These are phyloP conservation scores for Polyporus tsugae DNA, from an alignment of 1,284 basidiomycete genomes.

Conservation along the genomic window DNA sequence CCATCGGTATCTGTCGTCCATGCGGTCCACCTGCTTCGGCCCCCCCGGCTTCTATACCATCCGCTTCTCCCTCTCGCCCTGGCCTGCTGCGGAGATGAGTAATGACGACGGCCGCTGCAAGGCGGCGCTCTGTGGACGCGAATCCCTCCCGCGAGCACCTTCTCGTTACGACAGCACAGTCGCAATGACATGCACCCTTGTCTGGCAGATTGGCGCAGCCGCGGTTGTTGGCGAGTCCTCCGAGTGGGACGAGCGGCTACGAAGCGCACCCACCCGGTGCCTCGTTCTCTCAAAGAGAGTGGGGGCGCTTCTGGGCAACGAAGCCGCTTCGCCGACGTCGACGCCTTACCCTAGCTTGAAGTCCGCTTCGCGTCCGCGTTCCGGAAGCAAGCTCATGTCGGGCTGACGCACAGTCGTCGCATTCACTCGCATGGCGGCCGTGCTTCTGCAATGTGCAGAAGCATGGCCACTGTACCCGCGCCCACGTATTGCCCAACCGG, in stretches of 20 bases:
- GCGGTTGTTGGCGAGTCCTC: neutral
- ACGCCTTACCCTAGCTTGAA: neutral
- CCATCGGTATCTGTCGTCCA: conserved; percentile 45
- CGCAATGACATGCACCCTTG: neutral
- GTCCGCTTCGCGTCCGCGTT: conserved; percentile 1
- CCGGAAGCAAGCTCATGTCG: conserved; percentile 5
- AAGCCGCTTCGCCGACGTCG: conserved; percentile 5
- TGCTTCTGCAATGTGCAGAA: conserved; percentile 13
- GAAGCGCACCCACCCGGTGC: conserved; percentile 1
- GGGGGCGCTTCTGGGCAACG: neutral
- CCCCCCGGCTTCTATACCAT: conserved; percentile 43
- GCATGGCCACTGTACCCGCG: conserved; percentile 24
- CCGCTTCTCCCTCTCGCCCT: conserved; percentile 30
- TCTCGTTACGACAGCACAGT: conserved; percentile 16
- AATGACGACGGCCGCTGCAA: conserved; percentile 29
- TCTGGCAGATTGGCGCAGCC: conserved; percentile 13
- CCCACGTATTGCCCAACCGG: conserved; percentile 31
- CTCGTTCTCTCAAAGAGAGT: conserved; percentile 9
- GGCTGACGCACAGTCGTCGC: conserved; percentile 22
- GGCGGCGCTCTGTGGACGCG: conserved; percentile 18
- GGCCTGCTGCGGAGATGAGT: conserved; percentile 38
- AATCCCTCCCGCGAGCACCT: conserved; percentile 17
- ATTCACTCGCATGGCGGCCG: conserved; percentile 28
- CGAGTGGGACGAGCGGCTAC: neutral
- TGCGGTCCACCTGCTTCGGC: conserved; percentile 43